Conservation (phyloP, 2,329 filamentous ascomycete genomes). For the Talaromyces funiculosus region DNA sequence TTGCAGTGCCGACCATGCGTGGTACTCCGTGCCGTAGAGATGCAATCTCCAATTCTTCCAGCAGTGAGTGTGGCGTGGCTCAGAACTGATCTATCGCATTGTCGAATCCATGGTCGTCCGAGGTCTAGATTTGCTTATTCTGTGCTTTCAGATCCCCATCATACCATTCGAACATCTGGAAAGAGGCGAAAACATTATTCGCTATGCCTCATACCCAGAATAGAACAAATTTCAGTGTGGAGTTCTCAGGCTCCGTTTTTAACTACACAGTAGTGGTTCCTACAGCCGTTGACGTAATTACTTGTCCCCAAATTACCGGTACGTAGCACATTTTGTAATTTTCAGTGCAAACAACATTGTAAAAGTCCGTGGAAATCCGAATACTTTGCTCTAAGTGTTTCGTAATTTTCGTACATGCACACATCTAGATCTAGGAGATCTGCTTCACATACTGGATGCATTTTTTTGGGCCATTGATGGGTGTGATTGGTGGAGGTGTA, state of each 20-base stretch:
- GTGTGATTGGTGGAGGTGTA: neutral
- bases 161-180: neutral
- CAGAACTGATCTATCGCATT: neutral
- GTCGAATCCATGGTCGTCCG: neutral
- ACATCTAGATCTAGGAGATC: neutral
- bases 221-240: neutral
- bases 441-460: neutral
- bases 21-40: too few relatives aligned
- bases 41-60: neutral
- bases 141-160: neutral
- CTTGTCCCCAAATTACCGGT: neutral
- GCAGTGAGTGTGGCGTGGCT: neutral
- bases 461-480: neutral
- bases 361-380: neutral
- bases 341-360: neutral
- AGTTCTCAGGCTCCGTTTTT: neutral
- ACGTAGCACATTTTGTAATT: neutral
- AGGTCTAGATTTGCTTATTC: neutral
- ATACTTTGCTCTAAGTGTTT: neutral
- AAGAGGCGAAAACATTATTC: neutral
- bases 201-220: slow-evolving; percentile 1
- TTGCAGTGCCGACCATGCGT: too few relatives aligned
- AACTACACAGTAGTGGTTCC: neutral
- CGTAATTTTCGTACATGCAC: neutral
- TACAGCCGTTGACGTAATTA: neutral